Base-by-base conservation (phyloP, 768 basidiomycete species). In the Tulasnella sp. region DNA sequence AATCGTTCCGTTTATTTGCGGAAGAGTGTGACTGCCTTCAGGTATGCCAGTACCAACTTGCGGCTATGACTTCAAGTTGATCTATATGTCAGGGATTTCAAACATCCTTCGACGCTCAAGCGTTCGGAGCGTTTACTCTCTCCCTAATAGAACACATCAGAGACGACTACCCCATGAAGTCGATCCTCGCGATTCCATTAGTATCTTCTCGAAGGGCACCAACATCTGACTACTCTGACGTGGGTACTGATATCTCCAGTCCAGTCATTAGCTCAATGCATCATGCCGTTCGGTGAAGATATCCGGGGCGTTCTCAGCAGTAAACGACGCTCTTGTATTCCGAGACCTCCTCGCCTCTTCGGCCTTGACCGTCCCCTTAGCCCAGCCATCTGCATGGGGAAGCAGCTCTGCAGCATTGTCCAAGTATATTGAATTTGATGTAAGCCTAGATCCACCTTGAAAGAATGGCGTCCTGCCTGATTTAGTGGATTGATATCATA, bases 1-100 rank as follows among this genome's bases (percentile, higher is more conserved):
- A 70, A 37, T 63, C 74, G 5, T 74, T 74, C 29, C 62, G 74
- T 16, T 63, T 16, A 7, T 74, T 74, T 41, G 72, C 63, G 19
- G 74, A 74, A 40, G 74, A 74, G 41, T 74, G 74, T 44, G 74
- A 74, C 52, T 36, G 69, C 14, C 42, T 73, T 22, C 74, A 74
- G 74, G 74, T 67, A 8, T 34, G 22, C 26, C 37, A 47, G 22
- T 3, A 32, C 37, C 5, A 16, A 29, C 40, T 70, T 32, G 17
- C 19, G 11, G 19, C 12, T 22, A 36, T 9, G 6, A 62, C 34
- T n/a, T 69, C 29, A 14, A 39, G 19, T 36, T 26, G 26, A 40
- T n/a, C n/a, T n/a, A n/a, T n/a, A n/a, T 35, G 29, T 22, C n/a
- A 72, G 71, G 69, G 73, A 22, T 44, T 74, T 34, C 44, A 74